These are phyloP conservation scores for Papiliotrema fonsecae DNA, from an alignment of 1,284 basidiomycete species.

Conservation along the genomic window DNA sequence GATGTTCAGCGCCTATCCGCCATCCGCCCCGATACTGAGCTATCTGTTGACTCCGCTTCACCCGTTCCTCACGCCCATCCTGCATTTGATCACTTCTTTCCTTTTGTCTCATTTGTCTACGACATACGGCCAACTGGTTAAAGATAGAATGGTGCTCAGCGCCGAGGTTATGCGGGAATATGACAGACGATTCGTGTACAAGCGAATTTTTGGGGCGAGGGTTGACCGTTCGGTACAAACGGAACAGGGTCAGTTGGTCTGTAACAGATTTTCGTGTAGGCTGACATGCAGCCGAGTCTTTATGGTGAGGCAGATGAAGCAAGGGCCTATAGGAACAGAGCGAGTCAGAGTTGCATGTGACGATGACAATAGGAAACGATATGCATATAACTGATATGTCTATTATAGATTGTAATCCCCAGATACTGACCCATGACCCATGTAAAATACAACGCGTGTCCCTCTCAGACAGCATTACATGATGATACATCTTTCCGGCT, in stretches of 20 bases:
- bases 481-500: conserved; percentile 18
- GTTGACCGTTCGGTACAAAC: conserved; percentile 43
- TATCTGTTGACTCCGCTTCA: conserved; percentile 33
- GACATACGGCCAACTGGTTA: conserved; percentile 40
- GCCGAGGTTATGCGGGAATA: conserved; percentile 49
- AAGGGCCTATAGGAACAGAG: too few species aligned
- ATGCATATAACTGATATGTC: too few species aligned
- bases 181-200: conserved; percentile 45
- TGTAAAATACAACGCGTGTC: too few species aligned
- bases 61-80: conserved; percentile 34
- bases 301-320: not conserved
- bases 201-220: conserved; percentile 34
- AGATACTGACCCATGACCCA: too few species aligned
- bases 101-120: conserved; percentile 34
- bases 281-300: not conserved
- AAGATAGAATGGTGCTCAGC: conserved; percentile 42
- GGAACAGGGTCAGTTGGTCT: conserved; percentile 29
- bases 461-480: too few species aligned
- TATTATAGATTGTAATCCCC: not conserved
- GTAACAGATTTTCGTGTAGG: not conserved
- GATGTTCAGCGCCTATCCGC: conserved; percentile 32
- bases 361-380: too few species aligned
- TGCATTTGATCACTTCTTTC: conserved; percentile 29
- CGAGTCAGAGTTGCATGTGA: too few species aligned
- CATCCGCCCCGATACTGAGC: conserved; percentile 34